Evolutionary conservation across 2,329 filamentous ascomycete genomes (phyloP).

Genomic region (Orbilia blumenaviensis): DNA sequence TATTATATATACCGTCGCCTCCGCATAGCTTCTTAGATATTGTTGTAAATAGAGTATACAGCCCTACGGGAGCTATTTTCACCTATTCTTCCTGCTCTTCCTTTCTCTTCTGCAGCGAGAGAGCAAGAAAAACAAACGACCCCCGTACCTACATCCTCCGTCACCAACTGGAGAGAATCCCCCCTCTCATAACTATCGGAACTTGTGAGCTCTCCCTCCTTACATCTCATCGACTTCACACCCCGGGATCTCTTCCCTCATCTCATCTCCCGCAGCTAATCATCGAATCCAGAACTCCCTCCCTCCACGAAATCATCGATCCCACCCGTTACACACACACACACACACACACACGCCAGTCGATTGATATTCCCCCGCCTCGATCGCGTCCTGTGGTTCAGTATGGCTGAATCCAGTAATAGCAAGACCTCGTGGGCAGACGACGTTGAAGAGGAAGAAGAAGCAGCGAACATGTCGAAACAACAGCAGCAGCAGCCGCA

Average conservation of each 20-base stretch:
- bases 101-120: not conserved
- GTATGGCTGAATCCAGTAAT: constrained; percentile 54
- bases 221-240: not conserved
- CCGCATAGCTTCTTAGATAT: not conserved
- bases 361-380: constrained; percentile 45
- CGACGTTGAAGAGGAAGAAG: constrained; percentile 59
- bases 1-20: not conserved
- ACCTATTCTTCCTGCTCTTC: too few relatives aligned
- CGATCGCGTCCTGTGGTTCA: constrained; percentile 31
- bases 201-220: not conserved
- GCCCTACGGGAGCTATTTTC: not conserved
- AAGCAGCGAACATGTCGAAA: constrained; percentile 47
- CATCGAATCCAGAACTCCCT: not conserved
- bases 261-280: not conserved
- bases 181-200: not conserved
- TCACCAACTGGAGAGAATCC: not conserved
- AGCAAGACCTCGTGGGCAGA: constrained; percentile 62
- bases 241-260: not conserved
- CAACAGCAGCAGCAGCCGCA: too few relatives aligned
- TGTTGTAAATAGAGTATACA: not conserved
- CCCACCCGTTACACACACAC: not conserved
- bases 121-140: not conserved
- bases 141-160: not conserved
- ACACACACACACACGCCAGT: not conserved
- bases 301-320: not conserved